phyloP scores from a whole-genome alignment of 108 stramenopile species.

The Chaetoceros muelleri region DNA sequence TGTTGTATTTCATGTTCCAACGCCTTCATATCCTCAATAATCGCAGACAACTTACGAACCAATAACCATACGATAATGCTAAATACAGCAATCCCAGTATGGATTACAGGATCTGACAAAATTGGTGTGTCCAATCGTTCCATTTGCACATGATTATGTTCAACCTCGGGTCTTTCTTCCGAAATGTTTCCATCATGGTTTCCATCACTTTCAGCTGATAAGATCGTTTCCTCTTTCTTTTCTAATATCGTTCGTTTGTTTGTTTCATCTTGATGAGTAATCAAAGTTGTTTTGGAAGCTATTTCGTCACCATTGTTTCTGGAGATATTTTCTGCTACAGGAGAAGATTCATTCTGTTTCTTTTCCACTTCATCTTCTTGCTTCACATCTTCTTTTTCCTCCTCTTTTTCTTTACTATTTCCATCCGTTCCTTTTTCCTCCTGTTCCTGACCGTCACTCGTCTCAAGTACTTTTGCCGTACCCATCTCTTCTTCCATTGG shows the following conservation, averaged over 20 bases:
- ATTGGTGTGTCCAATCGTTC: neutral
- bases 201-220: neutral
- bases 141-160: too few species aligned
- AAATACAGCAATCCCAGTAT: neutral
- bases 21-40: neutral
- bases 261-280: neutral
- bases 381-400: neutral
- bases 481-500: constrained; percentile 5
- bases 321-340: neutral
- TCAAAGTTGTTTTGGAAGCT: neutral
- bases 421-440: neutral
- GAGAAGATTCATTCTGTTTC: constrained; percentile 3
- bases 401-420: neutral
- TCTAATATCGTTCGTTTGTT: neutral
- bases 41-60: neutral
- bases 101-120: constrained; percentile 2
- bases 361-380: neutral
- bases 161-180: neutral
- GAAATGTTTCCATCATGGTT: neutral
- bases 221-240: neutral
- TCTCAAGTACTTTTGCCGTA: constrained; percentile 7
- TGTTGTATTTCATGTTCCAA: neutral
- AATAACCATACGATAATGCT: neutral
- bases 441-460: neutral
- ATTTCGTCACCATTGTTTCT: too few species aligned